Evolutionary conservation across 352 stramenopile genomes (phyloP).

Genomic region (Hyaloperonospora brassicae): DNA sequence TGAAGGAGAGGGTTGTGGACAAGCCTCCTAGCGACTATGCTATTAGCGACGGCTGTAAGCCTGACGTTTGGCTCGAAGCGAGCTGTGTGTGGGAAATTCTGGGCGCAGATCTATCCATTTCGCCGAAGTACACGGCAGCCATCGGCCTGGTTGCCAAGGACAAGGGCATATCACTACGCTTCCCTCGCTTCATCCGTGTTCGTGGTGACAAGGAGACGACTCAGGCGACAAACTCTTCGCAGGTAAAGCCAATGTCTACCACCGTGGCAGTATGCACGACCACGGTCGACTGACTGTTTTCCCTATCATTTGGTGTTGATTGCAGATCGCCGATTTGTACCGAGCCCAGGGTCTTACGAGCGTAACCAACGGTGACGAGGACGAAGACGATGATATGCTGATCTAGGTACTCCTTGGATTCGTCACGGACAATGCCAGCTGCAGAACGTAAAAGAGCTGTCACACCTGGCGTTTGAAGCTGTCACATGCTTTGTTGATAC

Average conservation of each 20-base stretch:
- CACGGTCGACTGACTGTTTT: background rate
- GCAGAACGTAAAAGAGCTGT: too few species aligned
- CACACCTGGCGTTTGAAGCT: too few species aligned
- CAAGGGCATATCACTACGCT: conserved; percentile 87
- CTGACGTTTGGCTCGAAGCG: conserved; percentile 94
- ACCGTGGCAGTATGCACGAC: background rate
- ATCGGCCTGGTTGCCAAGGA: conserved; percentile 86
- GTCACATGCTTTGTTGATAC: too few species aligned
- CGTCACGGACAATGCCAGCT: too few species aligned
- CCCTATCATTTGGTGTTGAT: background rate
- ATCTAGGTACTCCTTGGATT: conserved; percentile 38
- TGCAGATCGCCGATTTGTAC: conserved; percentile 80
- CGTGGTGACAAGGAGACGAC: conserved; percentile 1
- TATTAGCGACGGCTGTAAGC: conserved; percentile 82
- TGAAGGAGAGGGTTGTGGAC: conserved; percentile 76
- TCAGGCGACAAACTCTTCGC: background rate
- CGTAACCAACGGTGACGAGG: conserved; percentile 48
- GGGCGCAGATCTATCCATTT: conserved; percentile 97
- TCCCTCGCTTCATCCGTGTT: background rate
- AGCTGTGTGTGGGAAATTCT: conserved; percentile 98
- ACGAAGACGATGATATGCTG: conserved; percentile 73
- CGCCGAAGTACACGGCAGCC: conserved; percentile 95
- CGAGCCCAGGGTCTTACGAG: conserved; percentile 66
- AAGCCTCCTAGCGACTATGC: conserved; percentile 89
- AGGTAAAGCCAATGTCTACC: conserved; percentile 1